Evolutionary conservation across 768 basidiomycete species (phyloP).

Genomic region (Boletus vinaceobasis): DNA sequence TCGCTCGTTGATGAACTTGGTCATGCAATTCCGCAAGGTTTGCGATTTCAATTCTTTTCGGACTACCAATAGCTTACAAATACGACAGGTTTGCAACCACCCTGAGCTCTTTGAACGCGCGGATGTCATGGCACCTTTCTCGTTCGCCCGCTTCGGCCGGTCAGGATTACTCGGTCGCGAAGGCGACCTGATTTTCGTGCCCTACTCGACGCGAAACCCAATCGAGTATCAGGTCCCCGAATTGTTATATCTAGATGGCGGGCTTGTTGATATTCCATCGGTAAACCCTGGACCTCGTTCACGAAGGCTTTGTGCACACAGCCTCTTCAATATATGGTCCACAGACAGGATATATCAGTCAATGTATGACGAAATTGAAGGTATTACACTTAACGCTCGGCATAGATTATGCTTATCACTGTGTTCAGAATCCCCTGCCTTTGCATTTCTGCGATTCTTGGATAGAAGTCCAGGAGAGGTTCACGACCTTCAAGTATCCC

Average conservation of each 20-base stretch:
- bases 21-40: slow-evolving; percentile 99
- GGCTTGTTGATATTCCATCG: slow-evolving; percentile 61
- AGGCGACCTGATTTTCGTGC: slow-evolving; percentile 75
- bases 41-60: slow-evolving; percentile 8
- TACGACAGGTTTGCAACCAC: slow-evolving; percentile 86
- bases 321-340: slow-evolving; percentile 88
- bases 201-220: slow-evolving; percentile 86
- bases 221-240: slow-evolving; percentile 77
- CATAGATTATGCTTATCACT: neutral
- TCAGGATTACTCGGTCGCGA: slow-evolving; percentile 83
- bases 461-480: slow-evolving; percentile 61
- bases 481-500: slow-evolving; percentile 56
- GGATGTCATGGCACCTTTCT: slow-evolving; percentile 90
- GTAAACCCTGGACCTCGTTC: slow-evolving; percentile 46
- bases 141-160: slow-evolving; percentile 79
- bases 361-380: slow-evolving; percentile 49
- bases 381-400: slow-evolving; percentile 35
- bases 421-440: slow-evolving; percentile 49
- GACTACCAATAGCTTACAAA: slow-evolving; percentile 3
- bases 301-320: slow-evolving; percentile 54
- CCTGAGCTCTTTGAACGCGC: slow-evolving; percentile 97
- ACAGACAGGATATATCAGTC: slow-evolving; percentile 76
- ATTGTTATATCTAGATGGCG: slow-evolving; percentile 75
- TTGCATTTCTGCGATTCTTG: slow-evolving; percentile 76
- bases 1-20: slow-evolving; percentile 95